These are phyloP conservation scores for Macadamia integrifolia DNA, from an alignment of 164 flowering plant species.

Conservation along the genomic window DNA sequence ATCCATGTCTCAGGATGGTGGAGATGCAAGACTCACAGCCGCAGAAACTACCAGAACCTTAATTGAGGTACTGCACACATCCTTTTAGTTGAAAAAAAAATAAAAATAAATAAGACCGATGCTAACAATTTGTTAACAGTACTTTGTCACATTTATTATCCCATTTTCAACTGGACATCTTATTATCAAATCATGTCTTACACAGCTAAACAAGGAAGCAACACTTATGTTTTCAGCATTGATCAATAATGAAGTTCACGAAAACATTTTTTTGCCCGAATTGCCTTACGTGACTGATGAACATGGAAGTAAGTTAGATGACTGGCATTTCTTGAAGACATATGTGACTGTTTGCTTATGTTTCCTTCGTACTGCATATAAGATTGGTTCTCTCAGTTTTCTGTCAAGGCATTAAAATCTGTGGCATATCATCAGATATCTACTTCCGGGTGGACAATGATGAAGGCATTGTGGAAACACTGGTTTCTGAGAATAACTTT, in stretches of 20 bases:
- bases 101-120: no score
- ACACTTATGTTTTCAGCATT: slow-evolving; percentile 71
- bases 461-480: slow-evolving; percentile 63
- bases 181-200: not conserved
- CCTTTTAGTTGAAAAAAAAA: no score
- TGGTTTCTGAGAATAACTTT: slow-evolving; percentile 59
- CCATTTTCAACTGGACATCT: no score
- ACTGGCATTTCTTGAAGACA: not conserved
- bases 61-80: slow-evolving; percentile 53
- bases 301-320: slow-evolving; percentile 72
- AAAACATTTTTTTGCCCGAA: slow-evolving; percentile 81
- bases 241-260: slow-evolving; percentile 52
- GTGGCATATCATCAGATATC: slow-evolving; percentile 47
- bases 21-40: slow-evolving; percentile 49
- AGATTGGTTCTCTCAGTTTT: not conserved
- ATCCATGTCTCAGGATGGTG: slow-evolving; percentile 19
- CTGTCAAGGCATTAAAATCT: slow-evolving; percentile 14
- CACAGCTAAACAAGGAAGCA: slow-evolving; percentile 80
- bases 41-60: slow-evolving; percentile 64
- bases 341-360: not conserved
- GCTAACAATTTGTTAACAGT: not conserved
- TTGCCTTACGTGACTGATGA: slow-evolving; percentile 84
- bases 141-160: no score
- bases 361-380: not conserved
- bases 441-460: slow-evolving; percentile 75